Percentiles rank a stretch among this genome's conserved stretches.
Conservation (phyloP, 202 grass and related monocot species). For the Musa balbisiana region DNA sequence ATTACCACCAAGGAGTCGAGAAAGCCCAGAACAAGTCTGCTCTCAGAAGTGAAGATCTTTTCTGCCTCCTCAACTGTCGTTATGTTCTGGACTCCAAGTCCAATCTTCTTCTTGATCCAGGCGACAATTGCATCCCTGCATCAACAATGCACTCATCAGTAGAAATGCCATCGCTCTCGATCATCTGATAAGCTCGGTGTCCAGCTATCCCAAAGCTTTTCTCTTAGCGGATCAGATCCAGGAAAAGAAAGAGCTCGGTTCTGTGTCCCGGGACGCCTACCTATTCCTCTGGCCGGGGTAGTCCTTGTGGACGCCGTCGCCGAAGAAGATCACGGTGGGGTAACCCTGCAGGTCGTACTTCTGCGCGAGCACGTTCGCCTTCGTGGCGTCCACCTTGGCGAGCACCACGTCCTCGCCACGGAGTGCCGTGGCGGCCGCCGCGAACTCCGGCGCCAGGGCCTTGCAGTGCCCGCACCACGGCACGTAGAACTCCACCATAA, state of each 20-base stretch:
- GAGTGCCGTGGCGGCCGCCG: constrained; percentile 55
- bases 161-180: no score
- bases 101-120: constrained; percentile 94
- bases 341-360: constrained; percentile 71
- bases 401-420: constrained; percentile 43
- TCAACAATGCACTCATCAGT: no score
- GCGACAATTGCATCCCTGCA: constrained; percentile 57
- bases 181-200: no score
- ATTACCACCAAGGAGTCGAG: constrained; percentile 60
- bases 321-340: constrained; percentile 81
- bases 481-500: constrained; percentile 96
- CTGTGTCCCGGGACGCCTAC: constrained; percentile 13
- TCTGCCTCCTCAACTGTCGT: constrained; percentile 53
- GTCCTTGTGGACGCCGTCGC: constrained; percentile 63
- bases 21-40: constrained; percentile 50
- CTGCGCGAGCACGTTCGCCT: constrained; percentile 65
- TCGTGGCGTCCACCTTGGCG: constrained; percentile 80
- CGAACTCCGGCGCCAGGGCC: constrained; percentile 69
- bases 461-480: constrained; percentile 87
- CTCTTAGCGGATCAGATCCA: not conserved
- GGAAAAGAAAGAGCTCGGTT: not conserved
- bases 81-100: constrained; percentile 62
- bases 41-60: constrained; percentile 48
- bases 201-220: no score
- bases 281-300: constrained; percentile 57